Evolutionary conservation across 306 rosid genomes (phyloP), one percentile per base, ranked within the genome.

Genomic region (Vigna nakashimae): DNA sequence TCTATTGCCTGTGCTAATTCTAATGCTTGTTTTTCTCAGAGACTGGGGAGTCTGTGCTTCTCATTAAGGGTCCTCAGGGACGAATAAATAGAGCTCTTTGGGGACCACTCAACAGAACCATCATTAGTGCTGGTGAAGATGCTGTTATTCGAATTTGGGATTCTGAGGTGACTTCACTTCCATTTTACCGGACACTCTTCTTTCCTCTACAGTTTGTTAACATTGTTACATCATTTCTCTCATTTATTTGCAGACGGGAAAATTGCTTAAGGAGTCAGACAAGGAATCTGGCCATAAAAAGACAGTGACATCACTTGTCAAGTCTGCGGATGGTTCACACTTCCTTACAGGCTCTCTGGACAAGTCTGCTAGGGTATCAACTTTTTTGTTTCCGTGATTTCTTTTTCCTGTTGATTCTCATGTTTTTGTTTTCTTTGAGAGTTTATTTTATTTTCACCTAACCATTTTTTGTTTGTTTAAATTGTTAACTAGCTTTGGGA

Each of bases 111-210:
- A 92, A 92, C 80, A 75, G 42, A 45, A 92, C 97, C 49, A 91
- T 95, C 62, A 86, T 95, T 38, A 95, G 98, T 83, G 98, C 84
- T 0, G 98, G 98, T 58, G 98, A 95, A 91, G 98, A 95, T 73
- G 81, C 96, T 2, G 65, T 90, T 1, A 11, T 95, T 84, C 96
- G 98, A 11, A 84, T 92, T 36, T 95, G 98, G 98, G 98, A 95
- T 82, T 72, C 98, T 65, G 98, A 95, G 98, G 85, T 78, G 11
- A 42, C 18, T 70, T 30, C 12, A 51, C 26, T 24, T 46, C 13
- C 3, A 14, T 50, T 4, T 8, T 63, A 49, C 43, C 10, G 8
- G 18, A 32, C 43, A 16, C 30, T 75, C 43, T 76, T 62, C 18
- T 45, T 30, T 60, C 18, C 18, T 62, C 53, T 71, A 4, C 12